phyloP scores from a whole-genome alignment of 495 filamentous ascomycete genomes.

The Talaromyces stipitatus region DNA sequence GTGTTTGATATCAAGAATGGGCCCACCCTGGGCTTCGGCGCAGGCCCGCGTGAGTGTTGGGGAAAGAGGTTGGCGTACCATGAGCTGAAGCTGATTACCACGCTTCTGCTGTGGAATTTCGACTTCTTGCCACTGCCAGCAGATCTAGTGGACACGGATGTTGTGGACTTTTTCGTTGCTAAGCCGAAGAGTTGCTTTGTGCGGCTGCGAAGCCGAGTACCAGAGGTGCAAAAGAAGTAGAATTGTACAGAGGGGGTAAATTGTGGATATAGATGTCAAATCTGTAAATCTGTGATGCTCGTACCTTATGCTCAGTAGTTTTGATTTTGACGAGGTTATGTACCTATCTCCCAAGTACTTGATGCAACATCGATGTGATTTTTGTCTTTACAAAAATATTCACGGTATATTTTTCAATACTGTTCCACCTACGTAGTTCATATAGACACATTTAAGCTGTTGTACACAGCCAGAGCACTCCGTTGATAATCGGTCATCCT shows the following conservation, averaged over 20 bases:
- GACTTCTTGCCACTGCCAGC: slow-evolving; percentile 12
- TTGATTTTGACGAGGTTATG: too few relatives aligned
- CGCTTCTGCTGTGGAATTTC: slow-evolving; percentile 30
- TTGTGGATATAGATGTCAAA: not conserved
- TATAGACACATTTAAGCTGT: too few relatives aligned
- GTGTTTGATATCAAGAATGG: not conserved
- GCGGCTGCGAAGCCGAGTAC: not conserved
- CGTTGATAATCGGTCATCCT: too few relatives aligned
- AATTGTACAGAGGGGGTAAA: not conserved
- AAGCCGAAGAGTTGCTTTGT: not conserved
- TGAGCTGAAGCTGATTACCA: slow-evolving; percentile 20
- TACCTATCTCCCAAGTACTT: too few relatives aligned
- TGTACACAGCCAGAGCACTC: too few relatives aligned
- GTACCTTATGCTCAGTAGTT: too few relatives aligned
- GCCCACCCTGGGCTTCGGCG: not conserved
- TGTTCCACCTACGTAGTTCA: too few relatives aligned
- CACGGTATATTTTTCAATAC: too few relatives aligned
- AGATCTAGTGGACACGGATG: not conserved
- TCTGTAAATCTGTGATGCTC: too few relatives aligned
- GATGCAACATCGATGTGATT: too few relatives aligned
- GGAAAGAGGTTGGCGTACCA: slow-evolving; percentile 16
- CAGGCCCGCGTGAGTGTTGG: not conserved
- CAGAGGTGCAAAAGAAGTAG: not conserved
- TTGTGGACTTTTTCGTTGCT: not conserved
- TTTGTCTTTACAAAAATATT: too few relatives aligned